These are phyloP conservation scores for Teratosphaeriaceae sp. DNA, from an alignment of 2,329 filamentous ascomycete genomes.

Conservation along the genomic window DNA sequence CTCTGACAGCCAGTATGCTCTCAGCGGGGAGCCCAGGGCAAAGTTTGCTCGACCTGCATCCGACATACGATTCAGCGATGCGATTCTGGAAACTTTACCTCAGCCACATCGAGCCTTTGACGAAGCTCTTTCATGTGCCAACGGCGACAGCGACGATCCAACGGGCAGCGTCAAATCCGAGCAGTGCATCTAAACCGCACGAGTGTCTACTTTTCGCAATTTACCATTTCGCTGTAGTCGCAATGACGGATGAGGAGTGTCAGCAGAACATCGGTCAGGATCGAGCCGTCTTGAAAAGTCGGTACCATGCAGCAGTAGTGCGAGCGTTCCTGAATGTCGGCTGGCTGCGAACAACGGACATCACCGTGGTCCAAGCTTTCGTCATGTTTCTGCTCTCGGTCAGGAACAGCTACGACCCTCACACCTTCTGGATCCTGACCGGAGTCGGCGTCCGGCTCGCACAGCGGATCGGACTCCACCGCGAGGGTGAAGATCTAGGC, in stretches of 20 bases:
- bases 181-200: slow-evolving; percentile 52
- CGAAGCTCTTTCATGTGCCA: slow-evolving; percentile 65
- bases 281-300: slow-evolving; percentile 41
- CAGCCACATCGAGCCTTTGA: slow-evolving; percentile 64
- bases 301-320: slow-evolving; percentile 44
- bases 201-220: slow-evolving; percentile 56
- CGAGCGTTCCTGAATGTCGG: slow-evolving; percentile 60
- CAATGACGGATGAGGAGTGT: slow-evolving; percentile 43
- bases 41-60: slow-evolving; percentile 41
- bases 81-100: slow-evolving; percentile 53
- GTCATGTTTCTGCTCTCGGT: slow-evolving; percentile 50
- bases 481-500: slow-evolving; percentile 48
- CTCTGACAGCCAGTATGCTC: slow-evolving; percentile 23
- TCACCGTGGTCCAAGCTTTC: slow-evolving; percentile 61
- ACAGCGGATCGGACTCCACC: slow-evolving; percentile 55
- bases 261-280: slow-evolving; percentile 42
- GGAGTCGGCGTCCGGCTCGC: slow-evolving; percentile 56
- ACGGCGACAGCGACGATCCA: slow-evolving; percentile 48
- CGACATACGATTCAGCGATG: slow-evolving; percentile 47
- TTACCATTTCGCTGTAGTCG: slow-evolving; percentile 52
- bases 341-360: slow-evolving; percentile 59
- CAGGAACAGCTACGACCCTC: slow-evolving; percentile 40
- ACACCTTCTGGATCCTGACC: slow-evolving; percentile 57
- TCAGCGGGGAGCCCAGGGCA: slow-evolving; percentile 5
- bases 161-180: slow-evolving; percentile 30